Base-by-base conservation (phyloP, 2,329 filamentous ascomycete species). In the Thelonectria discophora region DNA sequence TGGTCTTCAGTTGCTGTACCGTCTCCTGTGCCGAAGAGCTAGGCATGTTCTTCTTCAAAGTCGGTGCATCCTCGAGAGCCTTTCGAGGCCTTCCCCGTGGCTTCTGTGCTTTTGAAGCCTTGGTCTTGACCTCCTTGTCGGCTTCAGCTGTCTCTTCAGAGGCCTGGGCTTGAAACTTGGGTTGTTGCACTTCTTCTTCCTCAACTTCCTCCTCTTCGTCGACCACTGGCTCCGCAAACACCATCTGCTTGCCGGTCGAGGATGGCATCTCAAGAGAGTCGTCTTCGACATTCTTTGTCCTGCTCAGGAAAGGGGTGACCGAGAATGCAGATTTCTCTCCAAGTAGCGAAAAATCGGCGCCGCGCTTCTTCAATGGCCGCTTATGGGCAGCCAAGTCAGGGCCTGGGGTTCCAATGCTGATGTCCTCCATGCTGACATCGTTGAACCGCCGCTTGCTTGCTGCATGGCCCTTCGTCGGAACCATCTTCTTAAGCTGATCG, bases 281-380 rank as follows among this genome's bases (percentile, higher is more conserved):
- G 18, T 82, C 80, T 11, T 72, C 64, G 13, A 89, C 79, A 65
- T 82, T 81, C 76, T 84, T 88, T 24, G 87, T 89, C 52, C 90
- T 88, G 76, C 94, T 97, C 63, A 98, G 82, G 80, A 97, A 97
- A 0, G 94, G 94, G 0, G 94, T 98, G 65, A 97, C 93, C 4
- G 93, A 97, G 76, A 98, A 97, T 3, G 86, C 89, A 0, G 94
- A 97, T 76, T 97, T 97, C 73, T 97, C 92, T 30, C 91, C 93
- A 5, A 91, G 81, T 12, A 72, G 56, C 1, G 77, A 69, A 57
- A 87, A 79, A 1, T 88, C 85, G 27, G 80, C 75, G 49, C 80
- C 83, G 57, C 82, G 80, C 73, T 88, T 89, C 76, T 89, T 90
- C 62, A 78, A 69, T 34, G 75, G 74, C 43, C 79, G 79, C 65